phyloP scores from a whole-genome alignment of 1,284 basidiomycete species.

The Inonotus hispidus region DNA sequence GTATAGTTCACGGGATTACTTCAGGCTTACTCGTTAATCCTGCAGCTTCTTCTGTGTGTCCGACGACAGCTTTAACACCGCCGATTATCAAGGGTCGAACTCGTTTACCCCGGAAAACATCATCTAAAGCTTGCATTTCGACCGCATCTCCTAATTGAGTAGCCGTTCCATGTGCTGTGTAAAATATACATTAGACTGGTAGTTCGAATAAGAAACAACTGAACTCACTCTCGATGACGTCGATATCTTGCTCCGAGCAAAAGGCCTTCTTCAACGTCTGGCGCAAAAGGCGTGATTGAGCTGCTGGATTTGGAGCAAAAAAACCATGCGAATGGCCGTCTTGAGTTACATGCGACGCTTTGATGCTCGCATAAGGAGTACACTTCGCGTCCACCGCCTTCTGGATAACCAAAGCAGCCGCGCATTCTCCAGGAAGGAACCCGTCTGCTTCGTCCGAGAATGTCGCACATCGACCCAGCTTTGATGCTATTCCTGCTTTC shows the following conservation, averaged over 20 bases:
- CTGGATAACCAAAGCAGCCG: slow-evolving; percentile 21
- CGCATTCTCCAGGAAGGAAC: slow-evolving; percentile 21
- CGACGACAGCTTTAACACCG: slow-evolving; percentile 19
- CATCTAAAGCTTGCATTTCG: slow-evolving; percentile 13
- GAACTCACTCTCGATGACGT: slow-evolving; percentile 11
- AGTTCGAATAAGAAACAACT: neutral
- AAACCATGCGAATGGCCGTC: slow-evolving; percentile 21
- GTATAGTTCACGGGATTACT: neutral
- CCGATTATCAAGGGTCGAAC: slow-evolving; percentile 16
- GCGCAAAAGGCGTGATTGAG: slow-evolving; percentile 16
- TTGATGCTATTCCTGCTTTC: slow-evolving; percentile 19
- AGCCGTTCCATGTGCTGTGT: slow-evolving; percentile 17
- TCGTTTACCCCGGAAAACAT: slow-evolving; percentile 9
- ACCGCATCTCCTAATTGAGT: slow-evolving; percentile 19
- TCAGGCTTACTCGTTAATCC: slow-evolving; percentile 18
- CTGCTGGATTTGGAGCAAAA: slow-evolving; percentile 20
- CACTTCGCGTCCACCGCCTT: neutral
- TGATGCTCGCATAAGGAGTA: slow-evolving; percentile 8
- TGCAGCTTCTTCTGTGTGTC: slow-evolving; percentile 22
- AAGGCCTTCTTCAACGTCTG: slow-evolving; percentile 14
- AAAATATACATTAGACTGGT: neutral
- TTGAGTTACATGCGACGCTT: slow-evolving; percentile 16
- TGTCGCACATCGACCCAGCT: slow-evolving; percentile 18
- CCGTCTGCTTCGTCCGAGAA: slow-evolving; percentile 21
- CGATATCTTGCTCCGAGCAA: slow-evolving; percentile 1